A percentile compares a stretch with the other conserved stretches of the same genome.
Evolutionary conservation across 768 basidiomycete genomes (phyloP).

Genomic region (Mycena haematopus): DNA sequence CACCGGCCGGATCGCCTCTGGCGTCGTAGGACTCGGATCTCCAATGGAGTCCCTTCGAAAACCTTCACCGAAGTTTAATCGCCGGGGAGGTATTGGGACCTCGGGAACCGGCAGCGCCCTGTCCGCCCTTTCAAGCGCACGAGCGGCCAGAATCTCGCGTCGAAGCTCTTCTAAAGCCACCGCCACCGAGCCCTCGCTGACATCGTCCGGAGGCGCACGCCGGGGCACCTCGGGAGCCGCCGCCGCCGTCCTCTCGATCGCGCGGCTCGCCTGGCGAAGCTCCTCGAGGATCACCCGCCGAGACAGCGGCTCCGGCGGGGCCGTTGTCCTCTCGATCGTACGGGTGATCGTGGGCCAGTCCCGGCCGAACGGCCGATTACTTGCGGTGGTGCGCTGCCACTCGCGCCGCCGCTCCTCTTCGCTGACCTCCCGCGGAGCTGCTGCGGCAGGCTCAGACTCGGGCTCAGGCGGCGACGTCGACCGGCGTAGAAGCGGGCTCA

Average conservation of each 20-base stretch:
- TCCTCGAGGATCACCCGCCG: neutral
- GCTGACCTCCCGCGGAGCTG: slow-evolving; percentile 17
- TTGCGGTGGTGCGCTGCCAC: slow-evolving; percentile 11
- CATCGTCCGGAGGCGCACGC: neutral
- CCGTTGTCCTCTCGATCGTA: slow-evolving; percentile 19
- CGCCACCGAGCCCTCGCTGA: neutral
- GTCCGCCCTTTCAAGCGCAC: neutral
- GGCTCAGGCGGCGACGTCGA: neutral
- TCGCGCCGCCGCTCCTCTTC: slow-evolving; percentile 22
- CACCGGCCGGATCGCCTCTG: neutral
- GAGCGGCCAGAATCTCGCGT: neutral
- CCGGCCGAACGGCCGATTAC: neutral
- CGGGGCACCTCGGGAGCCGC: neutral
- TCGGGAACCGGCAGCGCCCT: neutral
- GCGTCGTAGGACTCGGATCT: too few species aligned
- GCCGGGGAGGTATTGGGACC: neutral
- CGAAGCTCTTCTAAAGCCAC: neutral
- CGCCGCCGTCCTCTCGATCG: neutral
- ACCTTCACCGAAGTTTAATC: too few species aligned
- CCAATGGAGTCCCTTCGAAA: too few species aligned
- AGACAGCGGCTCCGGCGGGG: slow-evolving; percentile 4
- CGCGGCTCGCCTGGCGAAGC: neutral
- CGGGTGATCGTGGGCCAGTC: slow-evolving; percentile 10
- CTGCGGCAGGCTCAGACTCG: neutral
- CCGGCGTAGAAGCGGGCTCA: slow-evolving; percentile 5